Percentiles rank a stretch among this genome's conserved stretches.
These are phyloP conservation scores for Cyberlindnera samutprakarnensis DNA, from an alignment of 805 yeast species.

Conservation along the genomic window DNA sequence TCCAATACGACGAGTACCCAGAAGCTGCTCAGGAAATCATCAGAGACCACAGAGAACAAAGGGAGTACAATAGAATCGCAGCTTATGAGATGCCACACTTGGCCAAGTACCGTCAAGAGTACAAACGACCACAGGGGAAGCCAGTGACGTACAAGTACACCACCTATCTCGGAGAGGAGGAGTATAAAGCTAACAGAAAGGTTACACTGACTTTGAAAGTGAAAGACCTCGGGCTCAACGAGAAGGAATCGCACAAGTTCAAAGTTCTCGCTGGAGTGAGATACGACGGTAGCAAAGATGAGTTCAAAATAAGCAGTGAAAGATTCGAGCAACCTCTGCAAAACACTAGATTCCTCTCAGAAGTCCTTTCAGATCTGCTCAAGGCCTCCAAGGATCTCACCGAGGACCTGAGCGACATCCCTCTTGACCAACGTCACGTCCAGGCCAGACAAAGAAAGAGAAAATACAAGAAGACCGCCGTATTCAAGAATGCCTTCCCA, in stretches of 20 bases:
- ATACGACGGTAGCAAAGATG: conserved; percentile 54
- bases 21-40: conserved; percentile 64
- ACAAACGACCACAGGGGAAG: conserved; percentile 37
- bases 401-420: conserved; percentile 70
- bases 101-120: conserved; percentile 65
- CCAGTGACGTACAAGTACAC: conserved; percentile 68
- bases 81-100: conserved; percentile 90
- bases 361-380: conserved; percentile 52
- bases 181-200: conserved; percentile 48
- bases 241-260: conserved; percentile 60
- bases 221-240: conserved; percentile 43
- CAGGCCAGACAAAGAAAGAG: conserved; percentile 34
- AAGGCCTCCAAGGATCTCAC: conserved; percentile 53
- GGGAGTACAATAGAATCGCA: conserved; percentile 72
- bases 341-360: conserved; percentile 69
- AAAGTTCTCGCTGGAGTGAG: conserved; percentile 73
- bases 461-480: conserved; percentile 30
- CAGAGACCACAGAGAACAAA: conserved; percentile 63
- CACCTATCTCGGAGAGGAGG: conserved; percentile 63
- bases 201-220: conserved; percentile 56
- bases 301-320: conserved; percentile 56
- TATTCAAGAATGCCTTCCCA: conserved; percentile 50
- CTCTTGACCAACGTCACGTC: conserved; percentile 71
- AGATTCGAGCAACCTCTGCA: conserved; percentile 74
- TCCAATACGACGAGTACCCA: conserved; percentile 58